Percentiles rank a stretch among this genome's conserved stretches.
phyloP scores from a whole-genome alignment of 441 rosid species.

The Jatropha multifida region DNA sequence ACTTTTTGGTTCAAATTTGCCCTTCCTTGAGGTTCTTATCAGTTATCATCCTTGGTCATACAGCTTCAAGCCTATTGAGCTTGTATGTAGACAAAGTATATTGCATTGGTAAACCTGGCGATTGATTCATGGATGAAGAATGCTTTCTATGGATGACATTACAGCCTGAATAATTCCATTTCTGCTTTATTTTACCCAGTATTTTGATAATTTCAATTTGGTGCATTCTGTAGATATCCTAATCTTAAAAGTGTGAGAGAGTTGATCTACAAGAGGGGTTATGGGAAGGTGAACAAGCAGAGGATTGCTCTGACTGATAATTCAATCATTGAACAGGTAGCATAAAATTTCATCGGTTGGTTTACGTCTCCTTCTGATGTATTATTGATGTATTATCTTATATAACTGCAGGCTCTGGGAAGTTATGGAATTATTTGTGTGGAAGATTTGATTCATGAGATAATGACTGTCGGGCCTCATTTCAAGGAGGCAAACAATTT shows the following conservation, averaged over 20 bases:
- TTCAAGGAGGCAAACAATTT: conserved; percentile 80
- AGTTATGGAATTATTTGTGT: conserved; percentile 55
- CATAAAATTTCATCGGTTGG: background rate
- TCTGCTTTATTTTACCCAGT: no score
- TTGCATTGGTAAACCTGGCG: background rate
- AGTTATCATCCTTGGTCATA: background rate
- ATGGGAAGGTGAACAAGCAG: conserved; percentile 67
- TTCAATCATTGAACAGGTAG: conserved; percentile 64
- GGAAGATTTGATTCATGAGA: conserved; percentile 72
- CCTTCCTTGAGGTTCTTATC: background rate
- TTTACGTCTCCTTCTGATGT: background rate
- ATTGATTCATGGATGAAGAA: no score
- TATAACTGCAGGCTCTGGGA: conserved; percentile 49
- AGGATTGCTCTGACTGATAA: conserved; percentile 70
- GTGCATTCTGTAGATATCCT: conserved; percentile 47
- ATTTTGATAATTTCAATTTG: background rate
- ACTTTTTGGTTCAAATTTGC: background rate
- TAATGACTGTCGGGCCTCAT: conserved; percentile 73
- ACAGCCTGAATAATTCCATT: background rate
- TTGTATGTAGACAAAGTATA: no score
- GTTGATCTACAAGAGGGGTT: conserved; percentile 73
- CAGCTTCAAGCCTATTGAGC: background rate
- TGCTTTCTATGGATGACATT: background rate
- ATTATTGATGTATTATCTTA: background rate
- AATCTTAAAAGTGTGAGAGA: conserved; percentile 76